These are phyloP conservation scores for Botrytis cinerea DNA, from an alignment of 2,329 filamentous ascomycete genomes.

Conservation along the genomic window DNA sequence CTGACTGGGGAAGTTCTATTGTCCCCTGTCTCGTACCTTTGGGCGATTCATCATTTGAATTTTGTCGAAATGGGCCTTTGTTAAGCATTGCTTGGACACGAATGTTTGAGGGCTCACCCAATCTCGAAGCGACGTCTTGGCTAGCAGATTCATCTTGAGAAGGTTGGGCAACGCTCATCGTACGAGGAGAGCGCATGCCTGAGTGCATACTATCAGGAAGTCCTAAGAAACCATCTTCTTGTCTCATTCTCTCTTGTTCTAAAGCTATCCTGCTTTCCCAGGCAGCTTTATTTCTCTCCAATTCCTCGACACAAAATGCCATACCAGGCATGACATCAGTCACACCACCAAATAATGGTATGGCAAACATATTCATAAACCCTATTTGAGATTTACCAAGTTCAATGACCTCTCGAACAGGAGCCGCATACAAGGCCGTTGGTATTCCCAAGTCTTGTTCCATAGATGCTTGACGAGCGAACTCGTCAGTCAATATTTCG, in stretches of 20 bases:
- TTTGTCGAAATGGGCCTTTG: conserved; percentile 34
- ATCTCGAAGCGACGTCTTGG: conserved; percentile 26
- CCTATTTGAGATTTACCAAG: conserved; percentile 86
- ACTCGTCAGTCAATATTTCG: conserved; percentile 90
- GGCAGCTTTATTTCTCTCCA: conserved; percentile 71
- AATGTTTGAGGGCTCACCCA: conserved; percentile 28
- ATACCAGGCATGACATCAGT: conserved; percentile 83
- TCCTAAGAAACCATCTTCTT: conserved; percentile 41
- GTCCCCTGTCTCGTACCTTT: conserved; percentile 26
- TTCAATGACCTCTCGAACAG: conserved; percentile 80
- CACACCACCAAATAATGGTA: conserved; percentile 86
- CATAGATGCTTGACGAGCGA: conserved; percentile 89
- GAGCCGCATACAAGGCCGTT: conserved; percentile 82
- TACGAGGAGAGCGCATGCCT: conserved; percentile 40
- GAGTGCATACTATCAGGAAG: conserved; percentile 41
- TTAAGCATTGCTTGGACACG: conserved; percentile 34
- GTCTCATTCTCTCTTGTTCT: conserved; percentile 50
- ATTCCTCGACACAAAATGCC: conserved; percentile 79
- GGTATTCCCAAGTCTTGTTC: conserved; percentile 84
- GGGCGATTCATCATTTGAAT: conserved; percentile 28
- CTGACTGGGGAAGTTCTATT: conserved; percentile 31
- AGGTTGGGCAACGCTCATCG: conserved; percentile 39
- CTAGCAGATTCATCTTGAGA: conserved; percentile 29
- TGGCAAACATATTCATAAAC: conserved; percentile 95
- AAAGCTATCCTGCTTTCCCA: conserved; percentile 71